Conservation (phyloP, 176 grass and related monocot species). For the Triticum turgidum region DNA sequence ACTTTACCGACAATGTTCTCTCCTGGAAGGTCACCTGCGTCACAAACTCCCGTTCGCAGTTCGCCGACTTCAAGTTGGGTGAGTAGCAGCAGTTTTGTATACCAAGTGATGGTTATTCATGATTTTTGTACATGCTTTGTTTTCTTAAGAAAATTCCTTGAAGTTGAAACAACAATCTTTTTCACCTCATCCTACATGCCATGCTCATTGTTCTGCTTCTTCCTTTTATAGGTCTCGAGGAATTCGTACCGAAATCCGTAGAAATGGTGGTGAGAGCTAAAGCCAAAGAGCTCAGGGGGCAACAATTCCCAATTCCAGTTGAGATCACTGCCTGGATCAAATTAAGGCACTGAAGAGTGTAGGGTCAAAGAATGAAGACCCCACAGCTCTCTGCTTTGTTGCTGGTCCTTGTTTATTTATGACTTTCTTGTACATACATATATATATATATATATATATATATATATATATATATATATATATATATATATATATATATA, state of each 20-base stretch:
- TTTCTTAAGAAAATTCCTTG: too few relatives aligned
- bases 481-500: too few relatives aligned
- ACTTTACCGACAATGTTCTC: conserved; percentile 41
- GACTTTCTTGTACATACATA: conserved; percentile 54
- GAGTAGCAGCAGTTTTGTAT: background rate
- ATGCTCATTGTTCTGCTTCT: background rate
- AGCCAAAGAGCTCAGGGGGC: background rate
- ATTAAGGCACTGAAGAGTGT: conserved; percentile 1
- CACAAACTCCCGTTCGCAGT: conserved; percentile 4
- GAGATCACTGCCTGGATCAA: background rate
- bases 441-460: too few relatives aligned
- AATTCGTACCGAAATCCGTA: conserved; percentile 58
- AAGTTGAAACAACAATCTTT: too few relatives aligned
- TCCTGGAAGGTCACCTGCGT: conserved; percentile 54
- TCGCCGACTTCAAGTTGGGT: conserved; percentile 50
- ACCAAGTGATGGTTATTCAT: background rate
- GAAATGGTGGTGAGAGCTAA: conserved; percentile 46
- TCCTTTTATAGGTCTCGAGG: conserved; percentile 47
- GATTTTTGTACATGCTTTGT: too few relatives aligned
- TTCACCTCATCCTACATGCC: background rate
- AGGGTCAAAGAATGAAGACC: conserved; percentile 18
- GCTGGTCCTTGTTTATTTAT: conserved; percentile 43
- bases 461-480: too few relatives aligned
- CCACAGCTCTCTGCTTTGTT: background rate
- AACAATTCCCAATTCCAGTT: background rate